Conservation (phyloP, 108 stramenopile species). For the Nitzschia sp. region DNA sequence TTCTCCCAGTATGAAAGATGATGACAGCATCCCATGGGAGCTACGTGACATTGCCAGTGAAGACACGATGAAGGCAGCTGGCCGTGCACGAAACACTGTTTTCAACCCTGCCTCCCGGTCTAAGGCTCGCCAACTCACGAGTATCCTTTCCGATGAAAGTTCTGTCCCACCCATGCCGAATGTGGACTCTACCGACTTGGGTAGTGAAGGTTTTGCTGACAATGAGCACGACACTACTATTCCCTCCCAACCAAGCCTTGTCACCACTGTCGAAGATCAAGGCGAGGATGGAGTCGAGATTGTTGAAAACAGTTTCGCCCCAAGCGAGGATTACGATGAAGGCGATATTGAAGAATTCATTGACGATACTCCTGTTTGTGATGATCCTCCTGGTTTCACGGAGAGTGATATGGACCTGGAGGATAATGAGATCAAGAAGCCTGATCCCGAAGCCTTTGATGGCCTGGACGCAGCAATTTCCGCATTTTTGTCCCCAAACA, state of each 20-base stretch:
- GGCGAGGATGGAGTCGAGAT: conserved; percentile 17
- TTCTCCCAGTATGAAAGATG: conserved; percentile 29
- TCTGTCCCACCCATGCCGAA: conserved; percentile 17
- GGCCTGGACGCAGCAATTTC: neutral
- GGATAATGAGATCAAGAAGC: neutral
- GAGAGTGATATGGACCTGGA: neutral
- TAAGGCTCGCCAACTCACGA: conserved; percentile 16
- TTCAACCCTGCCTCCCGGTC: conserved; percentile 16
- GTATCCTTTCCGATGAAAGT: conserved; percentile 27
- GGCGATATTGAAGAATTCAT: neutral
- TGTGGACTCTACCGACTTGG: neutral
- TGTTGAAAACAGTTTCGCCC: neutral
- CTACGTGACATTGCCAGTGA: conserved; percentile 34
- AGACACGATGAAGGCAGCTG: conserved; percentile 35
- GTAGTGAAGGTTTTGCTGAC: neutral
- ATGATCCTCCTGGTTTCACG: conserved; percentile 8
- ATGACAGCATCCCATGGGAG: conserved; percentile 25
- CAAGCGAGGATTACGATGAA: neutral
- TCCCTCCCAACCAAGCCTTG: neutral
- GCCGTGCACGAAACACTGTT: conserved; percentile 16
- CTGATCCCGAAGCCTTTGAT: conserved; percentile 3
- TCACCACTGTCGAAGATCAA: neutral
- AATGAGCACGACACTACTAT: neutral
- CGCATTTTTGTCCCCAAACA: neutral
- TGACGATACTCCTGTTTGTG: neutral